Conservation (phyloP, 225 moss, liverwort and hornwort species). For the Antitrichia curtipendula region DNA sequence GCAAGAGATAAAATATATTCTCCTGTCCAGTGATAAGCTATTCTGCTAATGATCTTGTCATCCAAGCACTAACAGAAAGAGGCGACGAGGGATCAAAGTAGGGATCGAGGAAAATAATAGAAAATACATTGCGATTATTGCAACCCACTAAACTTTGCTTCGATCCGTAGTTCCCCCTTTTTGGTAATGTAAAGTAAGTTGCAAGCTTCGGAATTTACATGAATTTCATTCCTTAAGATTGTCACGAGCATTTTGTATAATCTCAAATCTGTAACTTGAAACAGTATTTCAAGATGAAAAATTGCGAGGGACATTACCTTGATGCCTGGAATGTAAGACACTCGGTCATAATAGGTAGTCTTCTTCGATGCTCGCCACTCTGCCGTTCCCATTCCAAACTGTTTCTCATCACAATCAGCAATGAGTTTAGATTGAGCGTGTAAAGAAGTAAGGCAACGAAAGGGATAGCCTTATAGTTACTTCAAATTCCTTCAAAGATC, state of each 20-base stretch:
- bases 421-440: not conserved
- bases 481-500: not conserved
- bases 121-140: not conserved
- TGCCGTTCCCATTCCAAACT: slow-evolving; percentile 99
- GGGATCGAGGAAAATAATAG: not conserved
- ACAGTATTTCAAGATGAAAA: not conserved
- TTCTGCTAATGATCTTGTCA: not conserved
- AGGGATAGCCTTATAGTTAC: too few relatives aligned
- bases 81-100: not conserved
- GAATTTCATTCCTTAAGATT: not conserved
- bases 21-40: not conserved
- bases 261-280: not conserved
- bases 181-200: not conserved
- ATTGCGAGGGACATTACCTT: slow-evolving; percentile 30
- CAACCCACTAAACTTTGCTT: not conserved
- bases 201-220: not conserved
- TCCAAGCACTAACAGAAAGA: not conserved
- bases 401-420: not conserved
- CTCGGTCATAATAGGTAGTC: slow-evolving; percentile 60
- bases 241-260: not conserved
- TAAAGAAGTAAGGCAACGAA: not conserved
- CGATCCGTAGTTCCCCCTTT: not conserved
- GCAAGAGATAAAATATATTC: not conserved
- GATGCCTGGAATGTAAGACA: slow-evolving; percentile 76
- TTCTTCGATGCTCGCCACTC: slow-evolving; percentile 91